Evolutionary conservation across 441 rosid species (phyloP).

Genomic region (Syzygium syzygioides): DNA sequence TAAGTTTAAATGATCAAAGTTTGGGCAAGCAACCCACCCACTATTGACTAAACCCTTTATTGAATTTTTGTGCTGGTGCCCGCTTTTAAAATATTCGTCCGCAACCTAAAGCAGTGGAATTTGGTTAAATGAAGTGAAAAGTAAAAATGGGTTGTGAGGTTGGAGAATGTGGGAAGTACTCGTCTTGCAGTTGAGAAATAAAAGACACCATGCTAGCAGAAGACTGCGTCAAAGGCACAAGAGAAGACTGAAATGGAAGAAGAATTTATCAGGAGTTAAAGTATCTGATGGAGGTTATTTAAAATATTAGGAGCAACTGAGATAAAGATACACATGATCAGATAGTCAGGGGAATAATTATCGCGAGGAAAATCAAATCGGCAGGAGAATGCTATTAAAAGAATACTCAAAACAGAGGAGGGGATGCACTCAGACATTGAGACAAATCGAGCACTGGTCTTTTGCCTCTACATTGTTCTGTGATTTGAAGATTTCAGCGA

Average conservation of each 20-base stretch:
- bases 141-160: neutral
- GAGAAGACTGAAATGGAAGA: neutral
- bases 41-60: neutral
- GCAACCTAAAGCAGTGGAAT: neutral
- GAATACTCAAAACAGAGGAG: neutral
- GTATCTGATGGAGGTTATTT: neutral
- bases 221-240: neutral
- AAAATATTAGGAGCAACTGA: neutral
- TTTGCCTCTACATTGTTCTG: neutral
- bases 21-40: neutral
- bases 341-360: neutral
- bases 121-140: neutral
- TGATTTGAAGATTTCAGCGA: neutral
- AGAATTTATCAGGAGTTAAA: neutral
- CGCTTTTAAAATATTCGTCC: neutral
- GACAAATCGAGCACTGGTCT: neutral
- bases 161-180: neutral
- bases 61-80: neutral
- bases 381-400: neutral
- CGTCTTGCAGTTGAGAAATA: neutral
- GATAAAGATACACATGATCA: neutral
- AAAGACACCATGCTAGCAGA: neutral
- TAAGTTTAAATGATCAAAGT: neutral
- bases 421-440: neutral
- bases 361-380: neutral